Evolutionary conservation across 1,284 basidiomycete species (phyloP), one percentile per base, ranked within the genome.

Genomic region (Kwoniella shivajii): DNA sequence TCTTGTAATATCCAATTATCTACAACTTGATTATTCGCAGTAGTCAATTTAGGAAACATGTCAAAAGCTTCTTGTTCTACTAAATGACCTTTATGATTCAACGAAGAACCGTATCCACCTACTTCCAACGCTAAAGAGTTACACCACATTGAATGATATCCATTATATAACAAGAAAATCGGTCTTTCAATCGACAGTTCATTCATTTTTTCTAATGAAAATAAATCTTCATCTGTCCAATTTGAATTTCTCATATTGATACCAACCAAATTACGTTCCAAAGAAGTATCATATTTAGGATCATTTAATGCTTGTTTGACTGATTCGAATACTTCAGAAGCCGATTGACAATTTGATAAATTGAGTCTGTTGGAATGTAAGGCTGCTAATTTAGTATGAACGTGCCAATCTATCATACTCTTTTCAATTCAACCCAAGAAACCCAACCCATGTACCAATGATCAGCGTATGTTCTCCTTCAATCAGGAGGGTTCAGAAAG

Each of bases 91-190:
- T 49, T 37, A 26, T 47, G 45, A 11, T 18, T 6, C 16, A 53
- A 50, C 2, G 69, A 54, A n/a, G n/a, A n/a, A 16, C 64, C 57
- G 45, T 65, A 31, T 1, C 59, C 68, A 11, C 63, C 47, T 13
- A 27, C 51, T 45, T 45, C 30, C 11, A 76, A 53, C 4, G 64
- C 72, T 1, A 54, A 26, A 13, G 69, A 63, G 56, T 75, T 76
- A 53, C 55, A 57, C 46, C 65, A 65, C 22, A 67, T 57, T 30
- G 69, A 71, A 60, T 76, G 74, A 48, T 73, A 67, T 10, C 72
- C 73, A 38, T 67, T 69, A 51, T 57, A 63, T 7, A 73, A 61
- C 51, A 73, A 53, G 16, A 64, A 60, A 11, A 75, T 58, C 13
- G 72, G 71, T 39, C 67, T 34, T 6, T 59, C 39, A 6, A 49